These are phyloP conservation scores for Saccharomyces jurei DNA, from an alignment of 805 yeast genomes.

Conservation along the genomic window DNA sequence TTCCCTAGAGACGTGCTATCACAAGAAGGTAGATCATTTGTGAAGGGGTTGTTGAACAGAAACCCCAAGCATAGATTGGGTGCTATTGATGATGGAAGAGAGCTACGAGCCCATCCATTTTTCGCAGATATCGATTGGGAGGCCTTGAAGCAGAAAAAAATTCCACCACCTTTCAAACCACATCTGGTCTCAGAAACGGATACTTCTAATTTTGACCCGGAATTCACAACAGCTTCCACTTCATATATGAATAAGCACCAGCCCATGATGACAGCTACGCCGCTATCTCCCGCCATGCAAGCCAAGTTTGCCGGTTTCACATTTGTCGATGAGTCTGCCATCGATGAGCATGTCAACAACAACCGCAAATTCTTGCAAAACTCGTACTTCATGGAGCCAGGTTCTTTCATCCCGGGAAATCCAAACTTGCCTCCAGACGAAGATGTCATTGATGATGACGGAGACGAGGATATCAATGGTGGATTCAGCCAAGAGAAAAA, in stretches of 20 bases:
- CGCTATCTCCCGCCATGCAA: slow-evolving; percentile 89
- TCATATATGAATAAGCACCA: slow-evolving; percentile 62
- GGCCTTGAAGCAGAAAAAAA: slow-evolving; percentile 61
- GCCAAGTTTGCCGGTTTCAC: slow-evolving; percentile 96
- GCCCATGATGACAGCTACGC: slow-evolving; percentile 47
- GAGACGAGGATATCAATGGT: slow-evolving; percentile 40
- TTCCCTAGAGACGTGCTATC: slow-evolving; percentile 94
- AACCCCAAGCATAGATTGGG: slow-evolving; percentile 95
- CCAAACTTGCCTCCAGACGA: slow-evolving; percentile 77
- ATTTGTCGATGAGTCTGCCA: slow-evolving; percentile 85
- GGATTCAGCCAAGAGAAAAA: slow-evolving; percentile 13
- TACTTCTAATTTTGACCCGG: slow-evolving; percentile 96
- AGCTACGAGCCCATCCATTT: slow-evolving; percentile 84
- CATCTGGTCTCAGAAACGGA: slow-evolving; percentile 86
- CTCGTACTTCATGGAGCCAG: slow-evolving; percentile 43
- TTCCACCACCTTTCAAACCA: slow-evolving; percentile 96
- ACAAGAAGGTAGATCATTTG: slow-evolving; percentile 89
- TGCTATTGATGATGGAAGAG: slow-evolving; percentile 84
- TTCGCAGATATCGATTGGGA: slow-evolving; percentile 91
- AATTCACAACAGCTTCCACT: slow-evolving; percentile 87
- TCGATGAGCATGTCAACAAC: slow-evolving; percentile 69
- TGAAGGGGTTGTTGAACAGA: slow-evolving; percentile 87
- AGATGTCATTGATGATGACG: slow-evolving; percentile 66
- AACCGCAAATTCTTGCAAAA: slow-evolving; percentile 30
- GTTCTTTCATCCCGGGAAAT: slow-evolving; percentile 71